phyloP scores from a whole-genome alignment of 1,284 basidiomycete species.

The Cryptococcus sp. region DNA sequence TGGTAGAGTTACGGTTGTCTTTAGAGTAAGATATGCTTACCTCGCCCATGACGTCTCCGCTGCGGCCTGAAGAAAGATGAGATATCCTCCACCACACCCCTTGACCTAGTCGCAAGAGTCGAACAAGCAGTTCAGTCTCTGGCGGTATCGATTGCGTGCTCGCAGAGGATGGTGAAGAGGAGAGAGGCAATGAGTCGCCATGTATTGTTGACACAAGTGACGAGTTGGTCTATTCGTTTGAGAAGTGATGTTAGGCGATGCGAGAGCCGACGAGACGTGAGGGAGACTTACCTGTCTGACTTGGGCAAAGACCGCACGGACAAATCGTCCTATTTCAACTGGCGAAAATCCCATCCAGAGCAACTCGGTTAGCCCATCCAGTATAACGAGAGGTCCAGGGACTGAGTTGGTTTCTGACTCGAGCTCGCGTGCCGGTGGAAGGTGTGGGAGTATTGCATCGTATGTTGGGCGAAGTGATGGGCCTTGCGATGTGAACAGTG shows the following conservation, averaged over 20 bases:
- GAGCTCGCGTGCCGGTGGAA: background rate
- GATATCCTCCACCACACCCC: slow-evolving; percentile 47
- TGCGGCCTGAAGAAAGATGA: slow-evolving; percentile 42
- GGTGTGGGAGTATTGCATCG: slow-evolving; percentile 16
- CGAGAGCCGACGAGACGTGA: background rate
- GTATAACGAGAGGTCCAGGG: slow-evolving; percentile 30
- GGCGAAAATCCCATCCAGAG: slow-evolving; percentile 34
- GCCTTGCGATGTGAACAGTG: slow-evolving; percentile 27
- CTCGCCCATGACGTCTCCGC: slow-evolving; percentile 50
- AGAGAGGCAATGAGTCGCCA: slow-evolving; percentile 34
- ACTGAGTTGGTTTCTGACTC: background rate
- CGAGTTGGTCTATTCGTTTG: slow-evolving; percentile 22
- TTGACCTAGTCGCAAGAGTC: slow-evolving; percentile 30
- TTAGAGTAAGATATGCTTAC: slow-evolving; percentile 22
- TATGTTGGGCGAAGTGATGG: slow-evolving; percentile 31
- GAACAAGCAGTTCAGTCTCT: slow-evolving; percentile 31
- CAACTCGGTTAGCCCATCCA: slow-evolving; percentile 46
- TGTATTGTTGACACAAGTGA: slow-evolving; percentile 40
- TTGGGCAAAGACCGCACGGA: slow-evolving; percentile 32
- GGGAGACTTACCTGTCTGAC: slow-evolving; percentile 19
- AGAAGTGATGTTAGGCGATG: background rate
- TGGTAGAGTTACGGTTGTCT: too few species aligned
- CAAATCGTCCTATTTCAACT: slow-evolving; percentile 32
- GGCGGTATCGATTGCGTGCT: slow-evolving; percentile 1
- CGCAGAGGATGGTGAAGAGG: slow-evolving; percentile 8